Percentiles rank a stretch among this genome's conserved stretches.
These are phyloP conservation scores for Diaporthe capsici DNA, from an alignment of 2,329 filamentous ascomycete species.

Conservation along the genomic window DNA sequence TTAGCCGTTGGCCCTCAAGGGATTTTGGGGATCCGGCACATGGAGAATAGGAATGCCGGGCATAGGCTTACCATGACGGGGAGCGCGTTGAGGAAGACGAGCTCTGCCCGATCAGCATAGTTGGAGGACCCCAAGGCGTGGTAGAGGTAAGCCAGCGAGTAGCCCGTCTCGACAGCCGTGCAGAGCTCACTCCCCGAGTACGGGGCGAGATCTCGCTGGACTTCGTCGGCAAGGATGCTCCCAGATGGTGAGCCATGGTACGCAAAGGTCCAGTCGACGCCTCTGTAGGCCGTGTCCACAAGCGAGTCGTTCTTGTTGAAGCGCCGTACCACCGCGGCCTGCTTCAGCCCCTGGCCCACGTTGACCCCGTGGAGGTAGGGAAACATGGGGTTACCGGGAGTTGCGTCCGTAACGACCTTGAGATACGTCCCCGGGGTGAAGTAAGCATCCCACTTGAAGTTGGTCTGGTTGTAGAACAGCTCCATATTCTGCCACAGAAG, in stretches of 20 bases:
- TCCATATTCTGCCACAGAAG: conserved; percentile 51
- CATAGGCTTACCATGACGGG: conserved; percentile 55
- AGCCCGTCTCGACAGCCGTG: conserved; percentile 66
- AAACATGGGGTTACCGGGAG: conserved; percentile 52
- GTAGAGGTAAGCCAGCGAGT: conserved; percentile 65
- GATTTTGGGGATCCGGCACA: too few species aligned
- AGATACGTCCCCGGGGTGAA: conserved; percentile 54
- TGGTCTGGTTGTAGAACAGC: conserved; percentile 46
- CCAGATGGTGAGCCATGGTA: conserved; percentile 64
- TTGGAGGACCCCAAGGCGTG: conserved; percentile 59
- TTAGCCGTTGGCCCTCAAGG: background rate
- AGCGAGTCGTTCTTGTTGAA: conserved; percentile 60
- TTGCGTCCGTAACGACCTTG: conserved; percentile 52
- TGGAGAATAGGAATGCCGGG: too few species aligned
- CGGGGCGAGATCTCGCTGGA: conserved; percentile 59
- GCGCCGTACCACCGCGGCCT: conserved; percentile 59
- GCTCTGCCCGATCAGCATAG: conserved; percentile 63
- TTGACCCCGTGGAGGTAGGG: conserved; percentile 63
- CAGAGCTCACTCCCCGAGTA: conserved; percentile 63
- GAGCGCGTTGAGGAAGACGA: conserved; percentile 65
- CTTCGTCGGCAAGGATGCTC: conserved; percentile 64
- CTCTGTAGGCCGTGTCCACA: conserved; percentile 55
- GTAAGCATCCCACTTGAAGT: conserved; percentile 56
- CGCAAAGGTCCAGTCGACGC: conserved; percentile 61
- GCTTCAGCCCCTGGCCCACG: conserved; percentile 62